These are phyloP conservation scores for Suillus discolor DNA, from an alignment of 768 basidiomycete species.

Conservation along the genomic window DNA sequence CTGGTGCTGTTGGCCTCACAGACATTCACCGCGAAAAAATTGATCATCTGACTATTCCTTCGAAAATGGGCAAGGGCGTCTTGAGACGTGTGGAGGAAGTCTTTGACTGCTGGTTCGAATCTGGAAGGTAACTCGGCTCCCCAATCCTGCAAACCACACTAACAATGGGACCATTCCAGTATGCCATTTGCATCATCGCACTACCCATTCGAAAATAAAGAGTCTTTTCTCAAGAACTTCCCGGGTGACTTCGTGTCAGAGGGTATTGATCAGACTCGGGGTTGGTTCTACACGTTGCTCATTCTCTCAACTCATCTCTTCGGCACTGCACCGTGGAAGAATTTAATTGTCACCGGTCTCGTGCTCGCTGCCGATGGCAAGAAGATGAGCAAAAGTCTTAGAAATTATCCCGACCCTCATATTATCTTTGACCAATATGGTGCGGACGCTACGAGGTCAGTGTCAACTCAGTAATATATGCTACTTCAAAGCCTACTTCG, in stretches of 20 bases:
- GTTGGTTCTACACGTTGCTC: constrained; percentile 99
- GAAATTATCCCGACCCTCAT: constrained; percentile 97
- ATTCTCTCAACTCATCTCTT: constrained; percentile 97
- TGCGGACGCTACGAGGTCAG: constrained; percentile 89
- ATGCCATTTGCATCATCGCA: constrained; percentile 99
- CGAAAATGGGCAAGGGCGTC: constrained; percentile 80
- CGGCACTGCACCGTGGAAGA: constrained; percentile 95
- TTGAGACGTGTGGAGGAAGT: constrained; percentile 95
- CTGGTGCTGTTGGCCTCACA: constrained; percentile 80
- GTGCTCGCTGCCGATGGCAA: constrained; percentile 97
- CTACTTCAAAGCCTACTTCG: not conserved
- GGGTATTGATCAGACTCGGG: constrained; percentile 98
- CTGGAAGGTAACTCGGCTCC: constrained; percentile 72
- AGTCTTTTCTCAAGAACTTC: constrained; percentile 79
- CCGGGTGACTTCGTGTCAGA: constrained; percentile 98
- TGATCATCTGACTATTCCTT: constrained; percentile 96
- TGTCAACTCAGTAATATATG: not conserved
- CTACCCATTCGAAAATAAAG: constrained; percentile 98
- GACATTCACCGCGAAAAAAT: constrained; percentile 95
- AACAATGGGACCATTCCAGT: constrained; percentile 42
- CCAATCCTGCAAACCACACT: not conserved
- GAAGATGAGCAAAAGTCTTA: constrained; percentile 99
- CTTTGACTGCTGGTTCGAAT: constrained; percentile 99
- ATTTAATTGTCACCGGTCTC: constrained; percentile 93
- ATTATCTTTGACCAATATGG: constrained; percentile 89